These are phyloP conservation scores for Harringtonia aguacate DNA, from an alignment of 2,329 filamentous ascomycete genomes.

Conservation along the genomic window DNA sequence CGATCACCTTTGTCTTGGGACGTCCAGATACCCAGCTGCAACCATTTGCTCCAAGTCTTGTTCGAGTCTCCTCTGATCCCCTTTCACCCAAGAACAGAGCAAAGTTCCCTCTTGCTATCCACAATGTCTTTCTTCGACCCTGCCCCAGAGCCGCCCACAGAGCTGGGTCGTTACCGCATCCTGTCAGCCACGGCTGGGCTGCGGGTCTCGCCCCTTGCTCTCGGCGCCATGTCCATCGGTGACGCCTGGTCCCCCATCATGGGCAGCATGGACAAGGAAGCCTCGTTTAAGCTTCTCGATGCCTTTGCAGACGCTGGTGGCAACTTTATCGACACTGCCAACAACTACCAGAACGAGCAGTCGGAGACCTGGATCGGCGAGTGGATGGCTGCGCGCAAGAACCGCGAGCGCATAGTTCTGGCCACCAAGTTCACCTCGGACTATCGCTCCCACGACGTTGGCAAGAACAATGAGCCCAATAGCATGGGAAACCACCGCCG, in stretches of 20 bases:
- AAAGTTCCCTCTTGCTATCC: too few relatives aligned
- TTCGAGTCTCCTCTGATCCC: too few relatives aligned
- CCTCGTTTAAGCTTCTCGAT: slow-evolving; percentile 16
- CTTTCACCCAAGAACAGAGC: neutral
- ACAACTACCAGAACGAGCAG: slow-evolving; percentile 46
- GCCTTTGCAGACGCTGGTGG: slow-evolving; percentile 33
- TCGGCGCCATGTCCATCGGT: slow-evolving; percentile 38
- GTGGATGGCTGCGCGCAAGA: slow-evolving; percentile 38
- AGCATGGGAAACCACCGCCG: slow-evolving; percentile 30
- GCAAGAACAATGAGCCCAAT: slow-evolving; percentile 28
- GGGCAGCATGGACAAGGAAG: slow-evolving; percentile 16
- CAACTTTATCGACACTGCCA: slow-evolving; percentile 59
- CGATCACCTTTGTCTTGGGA: too few relatives aligned
- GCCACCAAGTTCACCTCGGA: slow-evolving; percentile 45
- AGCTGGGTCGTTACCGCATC: slow-evolving; percentile 41
- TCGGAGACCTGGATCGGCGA: slow-evolving; percentile 48
- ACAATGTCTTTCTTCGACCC: slow-evolving; percentile 3
- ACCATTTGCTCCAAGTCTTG: too few relatives aligned
- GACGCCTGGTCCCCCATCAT: slow-evolving; percentile 13
- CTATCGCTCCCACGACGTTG: slow-evolving; percentile 27
- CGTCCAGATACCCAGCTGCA: too few relatives aligned
- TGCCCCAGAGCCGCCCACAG: slow-evolving; percentile 21
- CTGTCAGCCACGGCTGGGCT: slow-evolving; percentile 38
- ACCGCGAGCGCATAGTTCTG: slow-evolving; percentile 42
- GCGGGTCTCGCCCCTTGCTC: slow-evolving; percentile 39